Conservation (phyloP, 2,329 filamentous ascomycete genomes). For the Trichoderma breve region DNA sequence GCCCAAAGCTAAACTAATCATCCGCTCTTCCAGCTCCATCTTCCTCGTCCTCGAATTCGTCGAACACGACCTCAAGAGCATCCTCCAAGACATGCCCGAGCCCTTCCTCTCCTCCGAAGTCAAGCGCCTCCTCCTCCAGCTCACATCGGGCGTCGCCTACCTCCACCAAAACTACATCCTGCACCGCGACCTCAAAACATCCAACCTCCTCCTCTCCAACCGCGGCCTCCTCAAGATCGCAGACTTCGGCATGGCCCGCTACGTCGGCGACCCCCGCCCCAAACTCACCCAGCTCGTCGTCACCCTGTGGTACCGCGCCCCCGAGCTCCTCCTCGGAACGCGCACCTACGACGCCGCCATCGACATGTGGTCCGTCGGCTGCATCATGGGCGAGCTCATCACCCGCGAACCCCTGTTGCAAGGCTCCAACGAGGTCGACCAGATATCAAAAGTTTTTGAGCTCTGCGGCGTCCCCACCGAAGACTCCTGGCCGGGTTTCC, state of each 20-base stretch:
- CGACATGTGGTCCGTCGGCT: conserved; percentile 96
- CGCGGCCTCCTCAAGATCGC: conserved; percentile 92
- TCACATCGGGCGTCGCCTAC: conserved; percentile 76
- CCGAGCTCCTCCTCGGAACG: conserved; percentile 83
- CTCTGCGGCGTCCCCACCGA: conserved; percentile 85
- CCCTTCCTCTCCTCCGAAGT: conserved; percentile 90
- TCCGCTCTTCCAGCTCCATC: conserved; percentile 53
- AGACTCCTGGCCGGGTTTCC: conserved; percentile 81
- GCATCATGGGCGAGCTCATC: conserved; percentile 90
- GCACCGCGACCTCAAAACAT: conserved; percentile 90
- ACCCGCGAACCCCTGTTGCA: conserved; percentile 79
- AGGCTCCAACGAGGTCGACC: conserved; percentile 89
- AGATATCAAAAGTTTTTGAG: conserved; percentile 83
- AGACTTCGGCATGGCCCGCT: conserved; percentile 96
- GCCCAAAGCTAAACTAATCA: neutral
- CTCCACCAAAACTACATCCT: conserved; percentile 89
- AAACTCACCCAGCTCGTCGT: conserved; percentile 90
- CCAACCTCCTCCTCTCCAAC: conserved; percentile 92
- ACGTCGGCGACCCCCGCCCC: conserved; percentile 73
- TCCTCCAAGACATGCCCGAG: conserved; percentile 91
- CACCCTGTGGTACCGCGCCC: conserved; percentile 93
- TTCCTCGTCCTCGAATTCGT: conserved; percentile 96
- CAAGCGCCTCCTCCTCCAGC: conserved; percentile 84
- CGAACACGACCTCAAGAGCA: conserved; percentile 91
- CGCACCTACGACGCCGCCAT: conserved; percentile 71